phyloP scores from a whole-genome alignment of 1,139 yeast genomes.

The Yamadazyma kanchanaburiensis region DNA sequence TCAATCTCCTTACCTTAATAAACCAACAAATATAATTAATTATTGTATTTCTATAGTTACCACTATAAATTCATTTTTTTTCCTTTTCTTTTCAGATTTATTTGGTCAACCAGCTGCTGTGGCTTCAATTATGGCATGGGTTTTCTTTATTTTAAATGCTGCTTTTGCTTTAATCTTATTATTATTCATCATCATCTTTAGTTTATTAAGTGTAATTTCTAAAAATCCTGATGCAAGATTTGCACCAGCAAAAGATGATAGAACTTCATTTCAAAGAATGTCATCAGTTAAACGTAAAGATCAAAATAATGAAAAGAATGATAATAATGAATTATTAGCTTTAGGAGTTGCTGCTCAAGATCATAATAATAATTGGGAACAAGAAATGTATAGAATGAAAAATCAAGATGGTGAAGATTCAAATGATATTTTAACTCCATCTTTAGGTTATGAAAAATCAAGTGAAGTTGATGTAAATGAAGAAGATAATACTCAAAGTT shows the following conservation, averaged over 20 bases:
- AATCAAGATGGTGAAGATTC: slow-evolving; percentile 15
- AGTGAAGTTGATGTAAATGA: slow-evolving; percentile 8
- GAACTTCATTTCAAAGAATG: slow-evolving; percentile 74
- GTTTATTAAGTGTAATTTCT: slow-evolving; percentile 53
- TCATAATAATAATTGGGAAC: slow-evolving; percentile 68
- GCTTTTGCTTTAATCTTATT: slow-evolving; percentile 68
- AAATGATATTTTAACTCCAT: slow-evolving; percentile 23
- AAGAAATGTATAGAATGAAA: slow-evolving; percentile 55
- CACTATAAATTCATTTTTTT: slow-evolving; percentile 67
- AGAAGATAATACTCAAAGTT: slow-evolving; percentile 9
- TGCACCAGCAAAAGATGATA: slow-evolving; percentile 79
- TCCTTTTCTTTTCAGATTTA: slow-evolving; percentile 69
- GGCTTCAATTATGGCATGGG: slow-evolving; percentile 75
- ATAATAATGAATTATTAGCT: slow-evolving; percentile 55
- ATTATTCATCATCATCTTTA: slow-evolving; percentile 57
- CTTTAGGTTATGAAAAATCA: slow-evolving; percentile 17
- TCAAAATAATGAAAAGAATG: slow-evolving; percentile 8
- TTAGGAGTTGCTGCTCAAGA: slow-evolving; percentile 71
- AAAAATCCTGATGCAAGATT: slow-evolving; percentile 83
- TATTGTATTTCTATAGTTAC: slow-evolving; percentile 63
- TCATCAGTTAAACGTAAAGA: slow-evolving; percentile 31
- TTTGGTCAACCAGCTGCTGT: slow-evolving; percentile 69
- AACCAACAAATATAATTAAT: slow-evolving; percentile 65
- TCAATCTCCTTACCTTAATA: slow-evolving; percentile 66
- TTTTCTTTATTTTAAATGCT: slow-evolving; percentile 74